These are phyloP conservation scores for Citrus glauca DNA, from an alignment of 345 rosid species.

Conservation along the genomic window DNA sequence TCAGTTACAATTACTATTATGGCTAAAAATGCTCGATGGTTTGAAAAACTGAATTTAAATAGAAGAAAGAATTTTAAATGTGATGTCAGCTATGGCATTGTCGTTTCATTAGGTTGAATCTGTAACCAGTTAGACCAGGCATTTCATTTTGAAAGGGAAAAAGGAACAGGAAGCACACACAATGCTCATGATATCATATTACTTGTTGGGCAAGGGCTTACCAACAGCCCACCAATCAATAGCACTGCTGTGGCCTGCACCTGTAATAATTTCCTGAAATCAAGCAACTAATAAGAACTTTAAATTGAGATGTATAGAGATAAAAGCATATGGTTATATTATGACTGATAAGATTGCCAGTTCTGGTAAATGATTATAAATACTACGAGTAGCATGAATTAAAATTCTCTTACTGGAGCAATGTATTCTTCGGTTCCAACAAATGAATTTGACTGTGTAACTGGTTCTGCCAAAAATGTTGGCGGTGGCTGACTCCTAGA, in stretches of 20 bases:
- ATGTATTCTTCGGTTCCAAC: slow-evolving; percentile 98
- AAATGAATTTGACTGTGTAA: slow-evolving; percentile 76
- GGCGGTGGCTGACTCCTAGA: slow-evolving; percentile 73
- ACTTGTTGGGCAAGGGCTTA: slow-evolving; percentile 28
- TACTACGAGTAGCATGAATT: neutral
- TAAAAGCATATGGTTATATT: neutral
- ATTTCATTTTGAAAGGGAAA: neutral
- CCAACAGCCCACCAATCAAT: slow-evolving; percentile 99
- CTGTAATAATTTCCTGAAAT: slow-evolving; percentile 89
- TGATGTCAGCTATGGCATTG: neutral
- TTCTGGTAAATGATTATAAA: neutral
- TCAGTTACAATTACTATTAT: neutral
- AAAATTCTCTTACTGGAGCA: slow-evolving; percentile 70
- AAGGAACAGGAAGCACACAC: neutral
- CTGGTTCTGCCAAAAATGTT: slow-evolving; percentile 84
- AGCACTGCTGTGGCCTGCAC: slow-evolving; percentile 83
- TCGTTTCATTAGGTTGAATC: neutral
- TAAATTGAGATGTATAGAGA: neutral
- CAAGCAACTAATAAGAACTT: slow-evolving; percentile 12
- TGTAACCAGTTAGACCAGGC: neutral
- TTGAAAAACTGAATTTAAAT: neutral
- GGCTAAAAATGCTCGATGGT: neutral
- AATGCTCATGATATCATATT: neutral
- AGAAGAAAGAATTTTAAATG: neutral
- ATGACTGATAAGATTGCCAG: neutral